Conservation (phyloP, 2,329 filamentous ascomycete genomes). For the Neofusicoccum sp. region DNA sequence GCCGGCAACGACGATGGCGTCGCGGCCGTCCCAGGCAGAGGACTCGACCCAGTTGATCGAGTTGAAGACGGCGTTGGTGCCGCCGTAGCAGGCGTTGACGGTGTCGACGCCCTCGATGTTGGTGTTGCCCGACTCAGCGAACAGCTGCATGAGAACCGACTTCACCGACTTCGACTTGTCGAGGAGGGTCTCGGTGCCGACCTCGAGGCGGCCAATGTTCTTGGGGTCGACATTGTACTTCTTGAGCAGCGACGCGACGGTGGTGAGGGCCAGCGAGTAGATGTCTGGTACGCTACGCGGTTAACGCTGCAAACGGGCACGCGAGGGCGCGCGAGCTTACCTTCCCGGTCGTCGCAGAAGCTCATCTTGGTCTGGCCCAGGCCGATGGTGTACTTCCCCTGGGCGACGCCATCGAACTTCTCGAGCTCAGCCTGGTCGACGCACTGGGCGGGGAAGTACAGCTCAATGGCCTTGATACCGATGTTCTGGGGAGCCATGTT, state of each 20-base stretch:
- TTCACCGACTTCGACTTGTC: slow-evolving; percentile 58
- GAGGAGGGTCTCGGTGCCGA: slow-evolving; percentile 54
- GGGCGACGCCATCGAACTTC: slow-evolving; percentile 54
- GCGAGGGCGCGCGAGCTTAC: slow-evolving; percentile 28
- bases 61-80: slow-evolving; percentile 56
- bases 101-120: slow-evolving; percentile 55
- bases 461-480: slow-evolving; percentile 55
- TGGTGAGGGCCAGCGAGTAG: slow-evolving; percentile 53
- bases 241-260: slow-evolving; percentile 51
- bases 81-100: slow-evolving; percentile 55
- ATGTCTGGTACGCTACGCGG: slow-evolving; percentile 41
- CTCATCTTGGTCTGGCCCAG: slow-evolving; percentile 56
- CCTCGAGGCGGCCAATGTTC: slow-evolving; percentile 52
- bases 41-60: slow-evolving; percentile 55
- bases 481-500: slow-evolving; percentile 50
- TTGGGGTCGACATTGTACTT: slow-evolving; percentile 54
- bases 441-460: slow-evolving; percentile 56
- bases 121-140: slow-evolving; percentile 51
- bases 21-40: slow-evolving; percentile 53
- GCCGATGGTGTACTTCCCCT: slow-evolving; percentile 55
- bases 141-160: slow-evolving; percentile 54
- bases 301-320: not conserved
- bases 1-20: slow-evolving; percentile 52
- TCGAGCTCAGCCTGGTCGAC: slow-evolving; percentile 55
- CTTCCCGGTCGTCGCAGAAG: slow-evolving; percentile 56